Conservation (phyloP, 2,329 filamentous ascomycete genomes). For the Aureobasidium sp. region DNA sequence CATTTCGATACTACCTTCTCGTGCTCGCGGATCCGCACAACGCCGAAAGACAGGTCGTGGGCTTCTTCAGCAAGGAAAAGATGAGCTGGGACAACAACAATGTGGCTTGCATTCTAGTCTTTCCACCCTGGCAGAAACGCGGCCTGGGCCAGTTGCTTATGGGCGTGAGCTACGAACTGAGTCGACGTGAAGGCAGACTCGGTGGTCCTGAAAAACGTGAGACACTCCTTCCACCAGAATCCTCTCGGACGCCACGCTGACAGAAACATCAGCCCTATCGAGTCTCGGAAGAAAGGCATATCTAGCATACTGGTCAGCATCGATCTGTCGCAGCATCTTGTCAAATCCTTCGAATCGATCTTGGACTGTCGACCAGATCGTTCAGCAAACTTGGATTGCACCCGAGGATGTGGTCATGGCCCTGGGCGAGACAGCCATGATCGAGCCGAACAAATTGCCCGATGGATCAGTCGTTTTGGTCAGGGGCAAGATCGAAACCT, state of each 20-base stretch:
- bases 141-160: slow-evolving; percentile 84
- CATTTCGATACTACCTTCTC: slow-evolving; percentile 90
- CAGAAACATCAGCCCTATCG: slow-evolving; percentile 52
- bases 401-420: slow-evolving; percentile 73
- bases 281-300: slow-evolving; percentile 79
- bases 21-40: slow-evolving; percentile 56
- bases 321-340: slow-evolving; percentile 63
- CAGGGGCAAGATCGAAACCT: slow-evolving; percentile 53
- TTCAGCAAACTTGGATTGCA: slow-evolving; percentile 71
- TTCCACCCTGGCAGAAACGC: slow-evolving; percentile 89
- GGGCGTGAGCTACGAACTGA: slow-evolving; percentile 88
- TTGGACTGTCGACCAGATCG: slow-evolving; percentile 62
- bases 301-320: slow-evolving; percentile 73
- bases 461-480: slow-evolving; percentile 44
- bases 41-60: slow-evolving; percentile 53
- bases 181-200: slow-evolving; percentile 68
- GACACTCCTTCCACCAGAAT: slow-evolving; percentile 9
- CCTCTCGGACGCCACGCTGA: background rate
- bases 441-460: slow-evolving; percentile 45
- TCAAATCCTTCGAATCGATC: slow-evolving; percentile 36
- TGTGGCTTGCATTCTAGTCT: slow-evolving; percentile 88
- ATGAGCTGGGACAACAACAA: slow-evolving; percentile 99
- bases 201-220: slow-evolving; percentile 82
- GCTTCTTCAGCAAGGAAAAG: slow-evolving; percentile 99
- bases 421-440: slow-evolving; percentile 69